Conservation (phyloP, 2,329 filamentous ascomycete genomes). For the Alternaria alternata region DNA sequence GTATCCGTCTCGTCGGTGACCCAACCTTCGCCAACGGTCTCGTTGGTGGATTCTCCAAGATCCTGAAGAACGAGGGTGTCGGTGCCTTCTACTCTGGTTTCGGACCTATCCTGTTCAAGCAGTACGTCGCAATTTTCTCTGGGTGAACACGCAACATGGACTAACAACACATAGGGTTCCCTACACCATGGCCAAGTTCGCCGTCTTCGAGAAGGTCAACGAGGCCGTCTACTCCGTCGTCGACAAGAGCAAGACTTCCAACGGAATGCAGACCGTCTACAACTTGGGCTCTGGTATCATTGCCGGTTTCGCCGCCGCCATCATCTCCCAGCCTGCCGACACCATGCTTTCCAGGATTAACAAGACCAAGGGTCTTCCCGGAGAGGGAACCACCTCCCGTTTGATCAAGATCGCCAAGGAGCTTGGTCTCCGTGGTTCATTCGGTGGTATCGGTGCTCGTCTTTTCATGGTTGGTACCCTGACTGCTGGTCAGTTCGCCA, state of each 20-base stretch:
- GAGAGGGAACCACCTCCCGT: constrained; percentile 81
- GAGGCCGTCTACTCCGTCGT: constrained; percentile 73
- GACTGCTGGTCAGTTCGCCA: constrained; percentile 74
- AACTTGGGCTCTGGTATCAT: constrained; percentile 87
- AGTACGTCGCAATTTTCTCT: constrained; percentile 36
- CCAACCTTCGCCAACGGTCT: constrained; percentile 85
- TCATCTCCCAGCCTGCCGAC: constrained; percentile 89
- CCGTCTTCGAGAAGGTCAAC: constrained; percentile 88
- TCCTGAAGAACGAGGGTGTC: constrained; percentile 80
- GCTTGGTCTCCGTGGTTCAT: constrained; percentile 80
- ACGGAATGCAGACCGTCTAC: constrained; percentile 76
- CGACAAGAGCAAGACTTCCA: constrained; percentile 75
- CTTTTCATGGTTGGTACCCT: constrained; percentile 74
- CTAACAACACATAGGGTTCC: constrained; percentile 69
- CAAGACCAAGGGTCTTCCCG: constrained; percentile 88
- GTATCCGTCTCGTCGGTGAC: constrained; percentile 91
- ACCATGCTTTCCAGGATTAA: constrained; percentile 97
- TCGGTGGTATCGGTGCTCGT: constrained; percentile 82
- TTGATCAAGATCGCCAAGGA: constrained; percentile 89
- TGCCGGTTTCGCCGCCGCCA: constrained; percentile 84
- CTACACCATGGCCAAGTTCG: constrained; percentile 96
- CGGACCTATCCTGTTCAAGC: constrained; percentile 64
- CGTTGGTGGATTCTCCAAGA: constrained; percentile 81
- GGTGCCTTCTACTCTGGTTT: constrained; percentile 92
- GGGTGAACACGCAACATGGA: not conserved